Evolutionary conservation across 2,329 filamentous ascomycete genomes (phyloP).

Genomic region (Aschersonia sp.): DNA sequence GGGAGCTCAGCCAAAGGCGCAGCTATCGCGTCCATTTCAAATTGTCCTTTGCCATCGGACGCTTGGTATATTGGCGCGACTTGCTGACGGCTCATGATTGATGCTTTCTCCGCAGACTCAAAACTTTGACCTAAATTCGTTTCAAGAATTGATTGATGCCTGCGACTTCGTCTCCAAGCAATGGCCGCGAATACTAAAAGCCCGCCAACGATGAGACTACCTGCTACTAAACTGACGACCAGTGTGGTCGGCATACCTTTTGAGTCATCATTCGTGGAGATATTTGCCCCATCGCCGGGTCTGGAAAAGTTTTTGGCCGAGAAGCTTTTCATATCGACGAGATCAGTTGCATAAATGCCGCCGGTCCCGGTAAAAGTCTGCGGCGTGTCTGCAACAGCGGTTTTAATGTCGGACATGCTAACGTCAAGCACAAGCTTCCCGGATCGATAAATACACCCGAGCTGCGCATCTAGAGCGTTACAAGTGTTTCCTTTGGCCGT

Average conservation of each 20-base stretch:
- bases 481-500: constrained; percentile 23
- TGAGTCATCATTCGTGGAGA: not conserved
- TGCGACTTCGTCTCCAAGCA: not conserved
- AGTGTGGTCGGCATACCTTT: not conserved
- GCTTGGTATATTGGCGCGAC: too few species aligned
- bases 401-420: constrained; percentile 32
- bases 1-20: too few species aligned
- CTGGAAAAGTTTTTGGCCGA: not conserved
- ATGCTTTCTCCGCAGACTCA: too few species aligned
- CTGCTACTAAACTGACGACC: not conserved
- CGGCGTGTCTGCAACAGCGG: constrained; percentile 26
- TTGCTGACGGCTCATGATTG: too few species aligned
- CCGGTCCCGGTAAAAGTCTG: constrained; percentile 18
- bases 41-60: too few species aligned
- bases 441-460: constrained; percentile 40
- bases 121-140: too few species aligned
- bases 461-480: constrained; percentile 27
- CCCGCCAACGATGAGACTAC: not conserved
- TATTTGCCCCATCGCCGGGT: not conserved
- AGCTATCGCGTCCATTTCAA: too few species aligned
- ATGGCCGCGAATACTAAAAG: not conserved
- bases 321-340: not conserved
- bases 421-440: constrained; percentile 39
- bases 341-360: constrained; percentile 8
- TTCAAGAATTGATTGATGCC: not conserved